A percentile compares a stretch with the other conserved stretches of the same genome.
phyloP scores from a whole-genome alignment of 306 rosid genomes.

The Comarum palustre region DNA sequence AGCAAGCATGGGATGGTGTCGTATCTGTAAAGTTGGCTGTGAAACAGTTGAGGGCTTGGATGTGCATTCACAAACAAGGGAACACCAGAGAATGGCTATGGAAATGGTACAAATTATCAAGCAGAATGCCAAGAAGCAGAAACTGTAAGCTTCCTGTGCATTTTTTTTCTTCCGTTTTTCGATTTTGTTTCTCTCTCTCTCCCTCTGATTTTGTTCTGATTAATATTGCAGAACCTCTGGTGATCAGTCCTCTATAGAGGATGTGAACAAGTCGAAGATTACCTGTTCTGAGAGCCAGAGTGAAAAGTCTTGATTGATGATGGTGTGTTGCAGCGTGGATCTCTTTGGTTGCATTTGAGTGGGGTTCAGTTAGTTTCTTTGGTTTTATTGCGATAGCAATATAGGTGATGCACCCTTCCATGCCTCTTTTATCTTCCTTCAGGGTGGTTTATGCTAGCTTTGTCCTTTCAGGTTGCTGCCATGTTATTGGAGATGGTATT shows the following conservation, averaged over 20 bases:
- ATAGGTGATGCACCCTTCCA: constrained; percentile 43
- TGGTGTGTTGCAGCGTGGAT: constrained; percentile 37
- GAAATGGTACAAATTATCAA: constrained; percentile 87
- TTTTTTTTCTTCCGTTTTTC: neutral
- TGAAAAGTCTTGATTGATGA: constrained; percentile 50
- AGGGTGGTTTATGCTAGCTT: constrained; percentile 51
- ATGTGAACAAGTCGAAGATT: constrained; percentile 51
- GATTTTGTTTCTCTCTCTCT: constrained; percentile 12
- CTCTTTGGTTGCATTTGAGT: constrained; percentile 33
- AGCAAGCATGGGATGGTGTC: constrained; percentile 90
- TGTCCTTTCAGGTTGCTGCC: constrained; percentile 86
- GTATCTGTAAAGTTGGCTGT: constrained; percentile 93
- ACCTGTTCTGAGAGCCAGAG: constrained; percentile 52
- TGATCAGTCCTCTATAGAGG: constrained; percentile 64
- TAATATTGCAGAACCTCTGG: constrained; percentile 42
- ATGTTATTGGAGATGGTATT: constrained; percentile 60
- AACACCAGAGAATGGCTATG: constrained; percentile 92
- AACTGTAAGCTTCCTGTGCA: constrained; percentile 47
- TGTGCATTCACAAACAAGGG: constrained; percentile 89
- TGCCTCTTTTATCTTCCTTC: constrained; percentile 28
- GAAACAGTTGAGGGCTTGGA: constrained; percentile 96
- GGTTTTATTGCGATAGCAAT: constrained; percentile 53
- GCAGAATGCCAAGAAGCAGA: constrained; percentile 79
- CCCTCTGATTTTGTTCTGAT: constrained; percentile 6
- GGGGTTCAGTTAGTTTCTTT: constrained; percentile 40